Evolutionary conservation across 2,329 filamentous ascomycete species (phyloP).

Genomic region (Calonectria pseudoreteaudii): DNA sequence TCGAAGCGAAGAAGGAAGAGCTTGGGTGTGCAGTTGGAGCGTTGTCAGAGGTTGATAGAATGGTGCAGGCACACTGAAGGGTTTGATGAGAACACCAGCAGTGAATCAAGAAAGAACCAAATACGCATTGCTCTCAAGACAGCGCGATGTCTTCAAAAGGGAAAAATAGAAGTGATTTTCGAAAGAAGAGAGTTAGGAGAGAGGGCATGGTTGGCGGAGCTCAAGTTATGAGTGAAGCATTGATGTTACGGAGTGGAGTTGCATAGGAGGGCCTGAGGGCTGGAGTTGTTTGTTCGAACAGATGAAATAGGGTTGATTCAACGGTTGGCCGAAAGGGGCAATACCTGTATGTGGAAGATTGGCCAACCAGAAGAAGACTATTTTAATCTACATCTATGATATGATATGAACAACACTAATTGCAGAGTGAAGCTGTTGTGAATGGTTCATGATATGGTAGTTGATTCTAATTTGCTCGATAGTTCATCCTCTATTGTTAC

Average conservation of each 20-base stretch:
- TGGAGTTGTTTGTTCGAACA: not conserved
- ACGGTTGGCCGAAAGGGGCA: not conserved
- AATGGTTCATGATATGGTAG: conserved; percentile 29
- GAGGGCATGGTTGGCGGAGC: not conserved
- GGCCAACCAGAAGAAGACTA: not conserved
- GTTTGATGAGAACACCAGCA: not conserved
- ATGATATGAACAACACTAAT: not conserved
- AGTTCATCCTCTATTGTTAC: conserved; percentile 15
- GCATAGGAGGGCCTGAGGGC: not conserved
- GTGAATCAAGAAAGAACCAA: not conserved
- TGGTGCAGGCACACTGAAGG: not conserved
- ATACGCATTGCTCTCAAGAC: not conserved
- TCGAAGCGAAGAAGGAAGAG: no score
- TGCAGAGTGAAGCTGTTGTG: not conserved
- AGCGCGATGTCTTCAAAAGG: no score
- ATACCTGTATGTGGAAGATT: not conserved
- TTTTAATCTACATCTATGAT: not conserved
- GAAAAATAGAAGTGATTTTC: no score
- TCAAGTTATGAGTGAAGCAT: not conserved
- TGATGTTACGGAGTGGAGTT: not conserved
- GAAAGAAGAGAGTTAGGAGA: not conserved
- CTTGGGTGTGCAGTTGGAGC: not conserved
- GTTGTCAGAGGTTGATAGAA: not conserved
- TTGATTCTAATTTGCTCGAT: conserved; percentile 34
- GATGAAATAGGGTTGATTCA: conserved; percentile 15